phyloP scores from a whole-genome alignment of 495 filamentous ascomycete genomes.

The Penicillium taxi region DNA sequence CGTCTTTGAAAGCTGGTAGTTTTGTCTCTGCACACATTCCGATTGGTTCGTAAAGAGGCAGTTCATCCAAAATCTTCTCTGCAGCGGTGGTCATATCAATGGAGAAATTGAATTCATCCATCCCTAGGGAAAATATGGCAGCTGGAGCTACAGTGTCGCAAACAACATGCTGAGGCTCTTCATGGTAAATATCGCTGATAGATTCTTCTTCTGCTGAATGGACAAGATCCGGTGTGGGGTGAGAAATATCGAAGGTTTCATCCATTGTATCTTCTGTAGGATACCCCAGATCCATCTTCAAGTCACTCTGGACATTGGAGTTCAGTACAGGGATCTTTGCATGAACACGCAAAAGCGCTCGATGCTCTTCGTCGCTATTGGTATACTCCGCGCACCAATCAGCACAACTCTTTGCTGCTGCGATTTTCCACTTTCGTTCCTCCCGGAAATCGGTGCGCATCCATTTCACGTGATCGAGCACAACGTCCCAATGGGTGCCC shows the following conservation, averaged over 20 bases:
- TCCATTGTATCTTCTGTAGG: slow-evolving; percentile 28
- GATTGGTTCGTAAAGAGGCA: slow-evolving; percentile 70
- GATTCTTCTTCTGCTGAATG: slow-evolving; percentile 54
- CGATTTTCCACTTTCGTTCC: slow-evolving; percentile 88
- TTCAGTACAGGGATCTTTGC: slow-evolving; percentile 29
- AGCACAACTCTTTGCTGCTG: slow-evolving; percentile 67
- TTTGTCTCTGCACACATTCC: slow-evolving; percentile 48
- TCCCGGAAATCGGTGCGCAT: slow-evolving; percentile 92
- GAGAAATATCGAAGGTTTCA: slow-evolving; percentile 29
- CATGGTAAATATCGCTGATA: slow-evolving; percentile 40
- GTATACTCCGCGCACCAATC: slow-evolving; percentile 77
- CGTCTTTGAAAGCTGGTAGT: slow-evolving; percentile 46
- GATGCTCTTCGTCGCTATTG: slow-evolving; percentile 51
- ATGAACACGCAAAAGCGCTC: slow-evolving; percentile 57
- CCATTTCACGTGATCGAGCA: slow-evolving; percentile 91
- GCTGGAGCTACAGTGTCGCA: slow-evolving; percentile 49
- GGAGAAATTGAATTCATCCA: slow-evolving; percentile 73
- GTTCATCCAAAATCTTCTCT: slow-evolving; percentile 75
- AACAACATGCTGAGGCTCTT: slow-evolving; percentile 32
- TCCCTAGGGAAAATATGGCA: slow-evolving; percentile 71
- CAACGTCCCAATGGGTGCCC: slow-evolving; percentile 70
- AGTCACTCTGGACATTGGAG: slow-evolving; percentile 9
- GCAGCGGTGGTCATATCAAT: slow-evolving; percentile 66
- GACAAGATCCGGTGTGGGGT: slow-evolving; percentile 64
- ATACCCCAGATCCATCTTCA: slow-evolving; percentile 17